Evolutionary conservation across 345 rosid species (phyloP).

Genomic region (Lepidium aucheri): DNA sequence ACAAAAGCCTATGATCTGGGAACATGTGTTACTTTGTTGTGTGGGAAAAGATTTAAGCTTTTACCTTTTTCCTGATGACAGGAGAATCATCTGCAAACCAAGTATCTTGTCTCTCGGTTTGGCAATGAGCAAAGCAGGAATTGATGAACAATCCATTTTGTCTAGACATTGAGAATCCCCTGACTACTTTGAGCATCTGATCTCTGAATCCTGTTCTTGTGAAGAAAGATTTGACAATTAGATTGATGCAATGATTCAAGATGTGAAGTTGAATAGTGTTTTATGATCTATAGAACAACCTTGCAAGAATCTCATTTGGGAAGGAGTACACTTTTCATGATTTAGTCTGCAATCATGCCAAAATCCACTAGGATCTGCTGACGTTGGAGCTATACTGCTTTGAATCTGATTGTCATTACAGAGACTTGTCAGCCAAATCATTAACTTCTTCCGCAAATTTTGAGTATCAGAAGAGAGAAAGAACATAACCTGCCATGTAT

Average conservation of each 20-base stretch:
- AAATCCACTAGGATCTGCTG: slow-evolving; percentile 83
- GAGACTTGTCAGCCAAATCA: slow-evolving; percentile 9
- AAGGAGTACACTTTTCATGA: slow-evolving; percentile 59
- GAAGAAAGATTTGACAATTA: neutral
- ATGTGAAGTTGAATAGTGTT: neutral
- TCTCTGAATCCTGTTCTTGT: slow-evolving; percentile 58
- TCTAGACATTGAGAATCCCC: slow-evolving; percentile 56
- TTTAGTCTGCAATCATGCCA: slow-evolving; percentile 82
- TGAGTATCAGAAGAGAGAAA: neutral
- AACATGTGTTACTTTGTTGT: neutral
- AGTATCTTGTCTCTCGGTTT: slow-evolving; percentile 90
- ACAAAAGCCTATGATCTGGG: neutral
- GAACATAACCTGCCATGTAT: slow-evolving; percentile 92
- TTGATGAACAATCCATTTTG: slow-evolving; percentile 80
- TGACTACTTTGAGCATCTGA: slow-evolving; percentile 63
- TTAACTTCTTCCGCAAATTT: neutral
- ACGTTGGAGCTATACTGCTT: slow-evolving; percentile 81
- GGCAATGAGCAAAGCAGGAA: slow-evolving; percentile 96
- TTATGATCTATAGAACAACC: slow-evolving; percentile 30
- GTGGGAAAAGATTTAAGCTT: slow-evolving; percentile 2
- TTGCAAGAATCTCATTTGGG: slow-evolving; percentile 68
- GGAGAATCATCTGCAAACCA: slow-evolving; percentile 93
- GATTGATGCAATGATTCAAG: neutral
- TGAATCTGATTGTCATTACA: slow-evolving; percentile 50
- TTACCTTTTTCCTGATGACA: slow-evolving; percentile 62